A percentile compares a stretch with the other conserved stretches of the same genome.
Evolutionary conservation across 2,329 filamentous ascomycete genomes (phyloP).

Genomic region (Metarhizium guizhouense): DNA sequence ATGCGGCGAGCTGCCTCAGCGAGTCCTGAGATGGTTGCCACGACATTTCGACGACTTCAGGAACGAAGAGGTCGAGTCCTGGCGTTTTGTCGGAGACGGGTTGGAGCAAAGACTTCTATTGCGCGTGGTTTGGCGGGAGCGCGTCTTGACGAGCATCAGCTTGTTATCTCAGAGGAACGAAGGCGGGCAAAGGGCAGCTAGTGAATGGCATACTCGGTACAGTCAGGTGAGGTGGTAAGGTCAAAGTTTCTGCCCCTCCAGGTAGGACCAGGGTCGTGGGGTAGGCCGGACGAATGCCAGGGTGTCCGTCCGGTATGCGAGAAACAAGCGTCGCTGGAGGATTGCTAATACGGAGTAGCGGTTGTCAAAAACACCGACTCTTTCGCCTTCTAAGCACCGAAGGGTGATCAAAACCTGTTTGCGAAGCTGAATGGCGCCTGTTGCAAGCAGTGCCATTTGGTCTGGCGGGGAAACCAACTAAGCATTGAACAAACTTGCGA

Average conservation of each 20-base stretch:
- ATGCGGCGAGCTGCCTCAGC: slow-evolving; percentile 80
- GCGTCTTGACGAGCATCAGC: background rate
- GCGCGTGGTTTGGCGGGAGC: background rate
- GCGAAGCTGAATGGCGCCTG: slow-evolving; percentile 5
- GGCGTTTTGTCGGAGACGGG: background rate
- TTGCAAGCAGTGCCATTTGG: slow-evolving; percentile 7
- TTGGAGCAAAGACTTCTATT: background rate
- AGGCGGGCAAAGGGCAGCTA: background rate
- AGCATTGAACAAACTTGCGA: background rate
- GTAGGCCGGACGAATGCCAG: background rate
- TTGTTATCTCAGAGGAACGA: background rate
- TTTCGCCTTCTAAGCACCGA: background rate
- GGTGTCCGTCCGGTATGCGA: background rate
- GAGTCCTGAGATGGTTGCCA: slow-evolving; percentile 89
- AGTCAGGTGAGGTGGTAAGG: background rate
- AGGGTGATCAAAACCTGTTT: background rate
- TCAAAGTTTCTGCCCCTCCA: slow-evolving; percentile 2
- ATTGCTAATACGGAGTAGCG: background rate
- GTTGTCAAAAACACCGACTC: background rate
- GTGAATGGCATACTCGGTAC: slow-evolving; percentile 1
- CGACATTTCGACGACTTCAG: slow-evolving; percentile 50
- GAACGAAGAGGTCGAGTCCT: background rate
- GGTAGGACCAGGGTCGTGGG: slow-evolving; percentile 3
- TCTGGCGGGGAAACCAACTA: slow-evolving; percentile 6
- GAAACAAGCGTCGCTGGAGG: background rate